A percentile compares a stretch with the other conserved stretches of the same genome.
phyloP scores from a whole-genome alignment of 305 asterid genomes.

The Solanum hybrid region DNA sequence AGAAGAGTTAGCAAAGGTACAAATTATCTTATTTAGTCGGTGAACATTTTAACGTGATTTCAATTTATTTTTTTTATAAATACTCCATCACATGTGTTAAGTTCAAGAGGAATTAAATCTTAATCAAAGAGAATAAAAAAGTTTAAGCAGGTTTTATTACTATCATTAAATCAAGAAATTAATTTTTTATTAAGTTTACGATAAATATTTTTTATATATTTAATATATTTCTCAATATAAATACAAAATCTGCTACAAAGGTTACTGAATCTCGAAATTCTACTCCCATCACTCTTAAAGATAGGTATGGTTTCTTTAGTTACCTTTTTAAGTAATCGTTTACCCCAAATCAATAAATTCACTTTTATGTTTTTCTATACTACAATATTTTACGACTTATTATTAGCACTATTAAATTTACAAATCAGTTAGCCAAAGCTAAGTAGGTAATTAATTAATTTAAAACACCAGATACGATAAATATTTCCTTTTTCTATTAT shows the following conservation, averaged over 20 bases:
- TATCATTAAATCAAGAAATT: not conserved
- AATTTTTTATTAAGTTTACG: fast-evolving
- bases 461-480: not conserved
- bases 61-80: no score
- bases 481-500: not conserved
- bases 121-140: not conserved
- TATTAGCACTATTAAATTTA: not conserved
- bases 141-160: not conserved
- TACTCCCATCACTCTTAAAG: not conserved
- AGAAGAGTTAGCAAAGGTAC: not conserved
- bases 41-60: no score
- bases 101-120: not conserved
- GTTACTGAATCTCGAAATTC: fast-evolving
- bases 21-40: not conserved
- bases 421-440: not conserved
- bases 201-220: not conserved
- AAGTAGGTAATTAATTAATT: not conserved
- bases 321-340: not conserved
- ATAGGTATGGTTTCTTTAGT: not conserved
- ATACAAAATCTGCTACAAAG: not conserved
- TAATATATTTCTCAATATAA: not conserved
- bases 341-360: not conserved
- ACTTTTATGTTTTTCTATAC: not conserved
- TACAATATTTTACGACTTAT: not conserved
- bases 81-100: not conserved